These are phyloP conservation scores for Aspergillus cavernicola DNA, from an alignment of 495 filamentous ascomycete species.

Conservation along the genomic window DNA sequence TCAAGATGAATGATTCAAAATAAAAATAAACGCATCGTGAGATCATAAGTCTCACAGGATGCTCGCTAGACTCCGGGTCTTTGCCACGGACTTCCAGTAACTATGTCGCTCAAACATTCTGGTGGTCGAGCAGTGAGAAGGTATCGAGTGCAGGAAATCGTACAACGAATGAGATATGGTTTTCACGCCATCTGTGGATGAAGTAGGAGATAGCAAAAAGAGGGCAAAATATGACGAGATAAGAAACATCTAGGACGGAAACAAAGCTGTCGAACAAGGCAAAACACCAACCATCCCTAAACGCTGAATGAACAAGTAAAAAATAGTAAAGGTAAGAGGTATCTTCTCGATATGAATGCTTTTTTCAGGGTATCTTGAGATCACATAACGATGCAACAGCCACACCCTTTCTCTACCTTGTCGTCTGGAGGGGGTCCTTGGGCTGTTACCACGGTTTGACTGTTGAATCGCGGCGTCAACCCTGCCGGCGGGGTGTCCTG, in stretches of 20 bases:
- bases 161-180: constrained; percentile 11
- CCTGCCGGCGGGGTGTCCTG: constrained; percentile 38
- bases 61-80: background rate
- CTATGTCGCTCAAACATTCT: background rate
- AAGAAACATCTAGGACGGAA: constrained; percentile 23
- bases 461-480: constrained; percentile 32
- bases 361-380: background rate
- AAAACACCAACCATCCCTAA: constrained; percentile 25
- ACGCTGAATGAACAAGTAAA: constrained; percentile 31
- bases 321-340: constrained; percentile 18
- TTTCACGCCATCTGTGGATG: background rate
- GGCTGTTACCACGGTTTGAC: constrained; percentile 36
- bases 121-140: background rate
- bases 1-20: too few species aligned
- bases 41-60: background rate
- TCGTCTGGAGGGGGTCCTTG: constrained; percentile 30
- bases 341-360: background rate
- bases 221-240: constrained; percentile 1
- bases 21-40: background rate
- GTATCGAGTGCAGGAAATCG: constrained; percentile 13
- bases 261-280: constrained; percentile 34
- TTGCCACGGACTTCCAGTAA: background rate
- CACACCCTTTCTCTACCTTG: constrained; percentile 41
- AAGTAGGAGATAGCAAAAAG: constrained; percentile 13
- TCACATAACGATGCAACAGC: constrained; percentile 55